phyloP scores from a whole-genome alignment of 352 stramenopile species.

The Phytophthora colocasiae region DNA sequence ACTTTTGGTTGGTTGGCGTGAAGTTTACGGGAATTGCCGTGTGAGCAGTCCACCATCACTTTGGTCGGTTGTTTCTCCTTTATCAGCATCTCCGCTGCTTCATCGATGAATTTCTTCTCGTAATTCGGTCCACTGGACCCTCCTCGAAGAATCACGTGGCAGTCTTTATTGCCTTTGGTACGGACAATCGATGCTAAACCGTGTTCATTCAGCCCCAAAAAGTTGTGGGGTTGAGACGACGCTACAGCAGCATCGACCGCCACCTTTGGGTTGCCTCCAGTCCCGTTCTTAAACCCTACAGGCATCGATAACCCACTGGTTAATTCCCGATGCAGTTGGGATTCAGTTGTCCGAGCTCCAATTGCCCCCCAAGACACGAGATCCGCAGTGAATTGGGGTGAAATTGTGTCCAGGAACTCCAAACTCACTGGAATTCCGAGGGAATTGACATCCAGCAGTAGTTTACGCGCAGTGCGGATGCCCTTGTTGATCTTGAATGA shows the following conservation, averaged over 20 bases:
- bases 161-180: conserved; percentile 87
- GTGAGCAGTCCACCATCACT: conserved; percentile 91
- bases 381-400: conserved; percentile 81
- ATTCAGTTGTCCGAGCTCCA: conserved; percentile 84
- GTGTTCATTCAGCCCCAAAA: conserved; percentile 84
- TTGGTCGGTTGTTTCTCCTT: conserved; percentile 75
- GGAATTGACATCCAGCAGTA: conserved; percentile 84
- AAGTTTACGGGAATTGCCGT: conserved; percentile 88
- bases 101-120: conserved; percentile 72
- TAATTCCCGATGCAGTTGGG: conserved; percentile 85
- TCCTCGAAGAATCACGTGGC: conserved; percentile 87
- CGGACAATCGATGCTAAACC: conserved; percentile 83
- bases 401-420: conserved; percentile 88
- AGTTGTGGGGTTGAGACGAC: conserved; percentile 81
- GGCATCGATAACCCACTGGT: conserved; percentile 85
- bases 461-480: conserved; percentile 81
- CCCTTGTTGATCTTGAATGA: conserved; percentile 92
- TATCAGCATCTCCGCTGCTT: conserved; percentile 59
- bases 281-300: conserved; percentile 89
- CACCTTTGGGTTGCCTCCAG: conserved; percentile 81
- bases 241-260: conserved; percentile 77
- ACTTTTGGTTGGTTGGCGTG: conserved; percentile 88
- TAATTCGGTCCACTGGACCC: conserved; percentile 84
- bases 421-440: conserved; percentile 78
- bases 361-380: conserved; percentile 87